A percentile compares a stretch with the other conserved stretches of the same genome.
phyloP scores from a whole-genome alignment of 176 grass and related monocot genomes.

The Thalia dealbata region DNA sequence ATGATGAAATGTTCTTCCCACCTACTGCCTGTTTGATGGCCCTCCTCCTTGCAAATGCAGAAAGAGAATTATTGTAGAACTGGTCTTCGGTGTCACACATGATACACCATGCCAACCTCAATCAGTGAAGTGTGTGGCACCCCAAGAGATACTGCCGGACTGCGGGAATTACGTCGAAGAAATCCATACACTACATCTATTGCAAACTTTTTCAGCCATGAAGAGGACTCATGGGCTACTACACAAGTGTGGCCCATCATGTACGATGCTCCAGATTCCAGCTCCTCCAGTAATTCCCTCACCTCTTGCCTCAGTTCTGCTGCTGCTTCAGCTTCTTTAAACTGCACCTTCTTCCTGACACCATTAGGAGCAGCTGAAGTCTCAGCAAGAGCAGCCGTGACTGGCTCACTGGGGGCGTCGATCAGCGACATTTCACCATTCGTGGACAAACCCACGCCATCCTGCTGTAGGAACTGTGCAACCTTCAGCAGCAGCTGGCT shows the following conservation, averaged over 20 bases:
- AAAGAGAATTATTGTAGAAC: no score
- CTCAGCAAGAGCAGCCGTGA: slow-evolving; percentile 22
- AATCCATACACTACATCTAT: slow-evolving; percentile 71
- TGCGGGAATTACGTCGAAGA: slow-evolving; percentile 73
- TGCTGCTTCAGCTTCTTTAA: slow-evolving; percentile 23
- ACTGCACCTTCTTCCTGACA: slow-evolving; percentile 31
- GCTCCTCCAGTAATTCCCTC: slow-evolving; percentile 49
- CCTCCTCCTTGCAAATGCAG: no score
- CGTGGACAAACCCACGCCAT: slow-evolving; percentile 10
- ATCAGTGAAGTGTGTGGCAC: slow-evolving; percentile 67
- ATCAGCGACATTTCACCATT: slow-evolving; percentile 42
- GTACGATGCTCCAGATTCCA: slow-evolving; percentile 73
- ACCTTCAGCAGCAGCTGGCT: slow-evolving; percentile 74
- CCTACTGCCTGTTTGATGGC: no score
- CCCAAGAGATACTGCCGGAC: slow-evolving; percentile 52
- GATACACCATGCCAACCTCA: slow-evolving; percentile 85
- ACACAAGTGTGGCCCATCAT: slow-evolving; percentile 84
- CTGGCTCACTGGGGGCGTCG: neutral
- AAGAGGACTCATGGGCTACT: slow-evolving; percentile 55
- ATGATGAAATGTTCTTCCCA: no score
- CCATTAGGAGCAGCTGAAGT: slow-evolving; percentile 21
- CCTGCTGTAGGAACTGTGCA: slow-evolving; percentile 50
- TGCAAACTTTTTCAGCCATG: slow-evolving; percentile 62
- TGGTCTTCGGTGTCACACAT: slow-evolving; percentile 25
- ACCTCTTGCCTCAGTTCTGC: slow-evolving; percentile 36